These are phyloP conservation scores for Lasiodiplodia citricola DNA, from an alignment of 2,329 filamentous ascomycete species.

Conservation along the genomic window DNA sequence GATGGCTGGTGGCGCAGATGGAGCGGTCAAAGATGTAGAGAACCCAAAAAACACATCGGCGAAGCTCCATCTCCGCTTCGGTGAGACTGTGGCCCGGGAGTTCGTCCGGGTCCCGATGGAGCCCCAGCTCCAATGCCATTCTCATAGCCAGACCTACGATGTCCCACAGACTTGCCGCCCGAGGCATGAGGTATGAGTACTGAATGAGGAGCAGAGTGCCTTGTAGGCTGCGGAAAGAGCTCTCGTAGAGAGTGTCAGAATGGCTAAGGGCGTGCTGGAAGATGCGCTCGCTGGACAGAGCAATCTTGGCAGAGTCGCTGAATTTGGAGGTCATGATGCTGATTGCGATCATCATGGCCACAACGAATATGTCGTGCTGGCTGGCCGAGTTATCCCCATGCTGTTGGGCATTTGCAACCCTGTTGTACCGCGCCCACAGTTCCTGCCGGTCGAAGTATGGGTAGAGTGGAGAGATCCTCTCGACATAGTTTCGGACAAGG, in stretches of 20 bases:
- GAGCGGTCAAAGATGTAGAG: constrained; percentile 25
- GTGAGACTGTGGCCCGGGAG: constrained; percentile 3
- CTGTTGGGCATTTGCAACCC: not conserved
- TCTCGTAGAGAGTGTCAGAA: constrained; percentile 12
- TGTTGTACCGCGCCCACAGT: constrained; percentile 9
- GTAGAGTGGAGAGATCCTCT: constrained; percentile 22
- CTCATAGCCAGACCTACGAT: constrained; percentile 18
- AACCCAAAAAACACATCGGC: constrained; percentile 21
- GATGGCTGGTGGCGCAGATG: constrained; percentile 25
- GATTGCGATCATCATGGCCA: constrained; percentile 26
- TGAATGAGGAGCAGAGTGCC: constrained; percentile 15
- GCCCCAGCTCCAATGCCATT: constrained; percentile 24
- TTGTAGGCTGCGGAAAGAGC: constrained; percentile 16
- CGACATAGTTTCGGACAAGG: constrained; percentile 19
- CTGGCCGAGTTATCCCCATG: not conserved
- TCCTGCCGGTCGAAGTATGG: constrained; percentile 17
- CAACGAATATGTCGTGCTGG: constrained; percentile 15
- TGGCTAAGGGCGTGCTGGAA: constrained; percentile 23
- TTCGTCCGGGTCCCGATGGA: constrained; percentile 24
- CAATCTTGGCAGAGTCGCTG: constrained; percentile 23
- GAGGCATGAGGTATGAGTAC: constrained; percentile 25
- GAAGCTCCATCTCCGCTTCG: constrained; percentile 7
- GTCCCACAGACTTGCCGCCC: constrained; percentile 21
- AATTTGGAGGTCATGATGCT: constrained; percentile 26
- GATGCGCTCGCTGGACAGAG: constrained; percentile 14